Evolutionary conservation across 148 eudicot genomes (phyloP), one percentile per base, ranked within the genome.

Genomic region (Camellia granthamiana): DNA sequence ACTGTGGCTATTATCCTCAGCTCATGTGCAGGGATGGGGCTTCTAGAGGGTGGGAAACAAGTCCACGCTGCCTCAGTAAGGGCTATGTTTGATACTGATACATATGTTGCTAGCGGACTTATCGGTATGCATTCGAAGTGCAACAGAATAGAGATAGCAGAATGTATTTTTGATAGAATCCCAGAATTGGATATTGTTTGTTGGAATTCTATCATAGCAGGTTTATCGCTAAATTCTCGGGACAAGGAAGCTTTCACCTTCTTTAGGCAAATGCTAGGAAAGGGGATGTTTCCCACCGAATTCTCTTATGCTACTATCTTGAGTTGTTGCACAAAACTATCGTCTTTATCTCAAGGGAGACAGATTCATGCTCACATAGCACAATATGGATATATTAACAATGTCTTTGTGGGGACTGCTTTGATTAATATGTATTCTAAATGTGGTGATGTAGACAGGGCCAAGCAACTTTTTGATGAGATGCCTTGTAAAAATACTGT

Each of bases 121-220:
- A 90, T 94, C 75, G 89, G 88, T 71, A 77, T 92, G 84, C 90
- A 92, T 84, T 89, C 90, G 6, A 92, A 87, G 77, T 80, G 90
- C 75, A 83, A 89, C 51, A 85, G 85, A 76, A 83, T 86, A 72
- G 90, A 84, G 74, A 74, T 41, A 8, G 92, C 97, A 78, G 81
- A 83, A 73, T 60, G 76, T 56, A 77, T 94, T 68, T 92, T 94
- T 83, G 79, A 82, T 74, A 80, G 77, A 56, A 62, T 91, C 75
- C 88, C 87, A 11, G 81, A 83, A 71, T 54, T 69, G 81, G 97
- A 94, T 84, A 79, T 86, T 65, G 97, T 86, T 23, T 94, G 94
- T 89, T 91, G 90, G 89, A 92, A 94, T 84, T 86, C 98, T 19
- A 83, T 94, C 55, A 83, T 94, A 23, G 81, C 92, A 61, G 97